Base-by-base conservation (phyloP, 169 alveolate genomes). In the Eimeria acervulina region DNA sequence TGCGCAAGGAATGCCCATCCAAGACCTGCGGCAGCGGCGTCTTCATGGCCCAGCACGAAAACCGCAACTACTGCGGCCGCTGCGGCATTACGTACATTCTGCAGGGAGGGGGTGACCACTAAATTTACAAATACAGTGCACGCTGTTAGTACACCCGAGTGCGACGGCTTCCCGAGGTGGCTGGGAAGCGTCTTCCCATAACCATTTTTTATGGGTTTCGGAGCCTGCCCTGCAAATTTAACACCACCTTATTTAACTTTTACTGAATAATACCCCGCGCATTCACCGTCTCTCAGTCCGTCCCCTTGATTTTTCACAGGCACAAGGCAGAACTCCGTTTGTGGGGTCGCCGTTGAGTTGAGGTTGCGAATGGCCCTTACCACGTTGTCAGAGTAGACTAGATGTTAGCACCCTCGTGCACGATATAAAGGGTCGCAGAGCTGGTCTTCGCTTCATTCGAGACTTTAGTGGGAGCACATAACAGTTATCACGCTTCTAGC, bases 11-110 rank as follows among this genome's bases (percentile, higher is more conserved):
- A 96, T 99, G 99, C 97, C 99, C 99, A 59, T 95, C 98, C 59
- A 98, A 96, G 78, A 96, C 98, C 88, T 99, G 99, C 96, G 99
- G 99, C 83, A 98, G 99, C 38, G 99, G 99, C 78, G 99, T 99
- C 68, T 99, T 99, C 98, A 99, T 99, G 99, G 99, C 99, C 38
- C 98, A 99, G 95, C 99, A 99, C 98, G 98, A 97, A 97, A 99
- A 99, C 98, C 99, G 99, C 97, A 98, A 98, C 95, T 99, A 99
- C 98, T 99, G 99, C 98, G 99, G 99, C 74, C 99, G 99, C 96
- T 99, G 99, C 97, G 99, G 99, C 87, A 97, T 98, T 92, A 99
- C 99, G 36, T 98, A 98, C 97, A 97, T 93, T n/a, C 93, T 93
- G 42, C 83, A 93, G 68, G 70, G 93, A 8, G 96, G 88, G 84